phyloP scores from a whole-genome alignment of 2,329 filamentous ascomycete genomes.

The Phoma herbarum region DNA sequence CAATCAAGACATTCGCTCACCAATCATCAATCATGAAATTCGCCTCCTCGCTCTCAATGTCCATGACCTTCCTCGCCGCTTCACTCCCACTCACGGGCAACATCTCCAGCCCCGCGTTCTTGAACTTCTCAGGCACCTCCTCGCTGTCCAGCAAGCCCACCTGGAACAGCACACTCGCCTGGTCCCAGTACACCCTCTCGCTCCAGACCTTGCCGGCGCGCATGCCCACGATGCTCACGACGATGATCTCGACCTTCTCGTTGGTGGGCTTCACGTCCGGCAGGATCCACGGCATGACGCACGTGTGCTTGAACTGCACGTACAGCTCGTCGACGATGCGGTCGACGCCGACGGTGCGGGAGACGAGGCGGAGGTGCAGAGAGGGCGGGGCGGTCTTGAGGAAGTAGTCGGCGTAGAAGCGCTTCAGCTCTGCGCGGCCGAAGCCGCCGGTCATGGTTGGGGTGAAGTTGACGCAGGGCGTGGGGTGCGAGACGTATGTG shows the following conservation, averaged over 20 bases:
- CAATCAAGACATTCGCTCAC: no score
- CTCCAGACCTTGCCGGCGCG: slow-evolving; percentile 63
- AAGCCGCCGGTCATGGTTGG: slow-evolving; percentile 58
- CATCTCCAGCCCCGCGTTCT: slow-evolving; percentile 56
- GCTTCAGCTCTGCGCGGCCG: slow-evolving; percentile 53
- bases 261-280: slow-evolving; percentile 66
- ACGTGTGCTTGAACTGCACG: slow-evolving; percentile 65
- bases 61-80: slow-evolving; percentile 58
- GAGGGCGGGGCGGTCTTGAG: slow-evolving; percentile 57
- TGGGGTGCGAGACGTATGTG: slow-evolving; percentile 47
- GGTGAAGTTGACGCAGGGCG: slow-evolving; percentile 54
- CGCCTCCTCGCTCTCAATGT: slow-evolving; percentile 53
- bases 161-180: slow-evolving; percentile 68
- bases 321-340: slow-evolving; percentile 69
- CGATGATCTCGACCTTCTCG: slow-evolving; percentile 64
- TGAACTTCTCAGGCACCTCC: slow-evolving; percentile 60
- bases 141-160: slow-evolving; percentile 64
- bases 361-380: slow-evolving; percentile 63
- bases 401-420: slow-evolving; percentile 68
- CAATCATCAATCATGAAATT: slow-evolving; percentile 60
- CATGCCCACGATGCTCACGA: slow-evolving; percentile 66
- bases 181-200: slow-evolving; percentile 70
- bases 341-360: slow-evolving; percentile 65
- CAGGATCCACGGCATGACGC: slow-evolving; percentile 66
- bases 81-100: slow-evolving; percentile 59